Conservation (phyloP, 2,329 filamentous ascomycete species). For the Arthrobotrys sphaeroides region DNA sequence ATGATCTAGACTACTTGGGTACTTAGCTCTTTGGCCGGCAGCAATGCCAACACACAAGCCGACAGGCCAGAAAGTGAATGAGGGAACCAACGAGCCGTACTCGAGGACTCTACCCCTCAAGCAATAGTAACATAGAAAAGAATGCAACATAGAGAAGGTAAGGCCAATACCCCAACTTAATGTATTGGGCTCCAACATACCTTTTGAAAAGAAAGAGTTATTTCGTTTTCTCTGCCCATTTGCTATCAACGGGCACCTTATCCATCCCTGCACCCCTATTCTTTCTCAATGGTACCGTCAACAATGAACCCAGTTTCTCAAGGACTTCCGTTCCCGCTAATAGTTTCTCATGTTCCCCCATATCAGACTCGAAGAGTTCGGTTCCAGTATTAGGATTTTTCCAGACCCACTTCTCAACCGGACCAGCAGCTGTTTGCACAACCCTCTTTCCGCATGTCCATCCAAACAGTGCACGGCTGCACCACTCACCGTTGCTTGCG, state of each 20-base stretch:
- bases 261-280: conserved; percentile 32
- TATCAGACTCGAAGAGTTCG: conserved; percentile 27
- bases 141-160: neutral
- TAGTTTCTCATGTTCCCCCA: conserved; percentile 37
- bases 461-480: conserved; percentile 43
- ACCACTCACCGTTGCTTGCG: conserved; percentile 48
- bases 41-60: neutral
- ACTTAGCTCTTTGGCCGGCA: neutral
- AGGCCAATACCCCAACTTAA: neutral
- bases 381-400: conserved; percentile 42
- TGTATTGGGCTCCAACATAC: neutral
- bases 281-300: conserved; percentile 29
- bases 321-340: conserved; percentile 47
- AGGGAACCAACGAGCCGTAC: neutral
- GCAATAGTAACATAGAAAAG: conserved; percentile 2
- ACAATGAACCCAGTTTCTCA: conserved; percentile 21
- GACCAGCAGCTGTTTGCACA: conserved; percentile 26
- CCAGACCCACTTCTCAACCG: conserved; percentile 42
- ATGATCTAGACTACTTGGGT: neutral
- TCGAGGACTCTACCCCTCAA: neutral
- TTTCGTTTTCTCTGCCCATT: conserved; percentile 31
- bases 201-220: neutral
- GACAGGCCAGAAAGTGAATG: neutral
- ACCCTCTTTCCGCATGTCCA: conserved; percentile 40
- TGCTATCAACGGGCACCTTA: conserved; percentile 36